A percentile compares a stretch with the other conserved stretches of the same genome.
phyloP scores from a whole-genome alignment of 2,329 filamentous ascomycete species.

The Talaromyces amestolkiae region DNA sequence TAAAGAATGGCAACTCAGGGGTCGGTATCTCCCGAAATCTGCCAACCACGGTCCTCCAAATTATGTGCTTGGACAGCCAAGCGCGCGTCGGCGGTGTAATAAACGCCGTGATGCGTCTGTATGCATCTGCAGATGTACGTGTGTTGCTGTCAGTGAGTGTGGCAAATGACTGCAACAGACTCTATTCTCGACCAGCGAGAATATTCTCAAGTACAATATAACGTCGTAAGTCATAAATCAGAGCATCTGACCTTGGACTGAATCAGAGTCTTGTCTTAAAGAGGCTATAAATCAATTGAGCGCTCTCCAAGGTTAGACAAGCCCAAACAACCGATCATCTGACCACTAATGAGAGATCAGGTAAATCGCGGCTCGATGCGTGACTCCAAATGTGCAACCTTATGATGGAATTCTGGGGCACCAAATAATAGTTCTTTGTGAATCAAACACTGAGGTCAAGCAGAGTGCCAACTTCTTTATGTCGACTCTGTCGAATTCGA shows the following conservation, averaged over 20 bases:
- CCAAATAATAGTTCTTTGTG: neutral
- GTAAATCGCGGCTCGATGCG: neutral
- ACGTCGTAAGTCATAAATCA: neutral
- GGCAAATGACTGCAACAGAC: neutral
- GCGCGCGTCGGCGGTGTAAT: neutral
- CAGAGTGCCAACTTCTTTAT: neutral
- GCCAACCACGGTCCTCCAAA: neutral
- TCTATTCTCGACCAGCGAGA: neutral
- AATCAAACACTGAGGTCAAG: neutral
- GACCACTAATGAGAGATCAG: neutral
- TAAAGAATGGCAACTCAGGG: neutral
- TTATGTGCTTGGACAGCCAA: neutral
- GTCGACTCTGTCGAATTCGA: constrained; percentile 11
- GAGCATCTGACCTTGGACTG: neutral
- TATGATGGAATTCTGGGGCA: neutral
- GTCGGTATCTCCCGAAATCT: neutral
- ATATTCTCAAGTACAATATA: neutral
- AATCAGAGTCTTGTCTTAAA: neutral
- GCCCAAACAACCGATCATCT: neutral
- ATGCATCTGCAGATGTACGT: constrained; percentile 1
- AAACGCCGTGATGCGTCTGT: constrained; percentile 2
- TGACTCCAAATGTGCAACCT: neutral
- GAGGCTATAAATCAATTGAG: neutral
- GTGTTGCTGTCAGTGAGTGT: neutral
- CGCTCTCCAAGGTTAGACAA: neutral